Conservation (phyloP, 495 filamentous ascomycete species). For the Cercophora newfieldiana region DNA sequence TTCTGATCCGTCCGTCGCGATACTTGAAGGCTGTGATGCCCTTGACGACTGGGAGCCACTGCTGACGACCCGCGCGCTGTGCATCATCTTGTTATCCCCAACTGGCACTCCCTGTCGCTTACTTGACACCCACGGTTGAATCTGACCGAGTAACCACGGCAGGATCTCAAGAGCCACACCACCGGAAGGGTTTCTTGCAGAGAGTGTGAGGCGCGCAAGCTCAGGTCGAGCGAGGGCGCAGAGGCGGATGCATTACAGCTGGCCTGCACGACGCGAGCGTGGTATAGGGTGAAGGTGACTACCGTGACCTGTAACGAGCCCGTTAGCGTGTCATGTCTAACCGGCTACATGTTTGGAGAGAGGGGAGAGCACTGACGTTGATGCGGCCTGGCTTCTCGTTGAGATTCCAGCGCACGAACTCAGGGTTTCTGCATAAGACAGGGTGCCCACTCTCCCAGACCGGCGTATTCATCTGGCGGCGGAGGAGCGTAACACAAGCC, state of each 20-base stretch:
- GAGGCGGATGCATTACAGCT: not conserved
- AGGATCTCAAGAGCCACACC: not conserved
- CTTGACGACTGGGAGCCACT: conserved; percentile 6
- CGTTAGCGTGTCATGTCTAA: not conserved
- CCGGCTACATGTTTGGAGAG: not conserved
- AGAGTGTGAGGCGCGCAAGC: not conserved
- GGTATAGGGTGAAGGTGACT: conserved; percentile 8
- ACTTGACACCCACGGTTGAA: not conserved
- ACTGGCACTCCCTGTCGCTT: not conserved
- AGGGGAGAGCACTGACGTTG: not conserved
- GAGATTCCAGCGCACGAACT: not conserved
- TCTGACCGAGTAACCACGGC: not conserved
- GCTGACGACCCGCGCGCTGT: not conserved
- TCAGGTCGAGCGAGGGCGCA: not conserved
- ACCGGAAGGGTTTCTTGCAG: not conserved
- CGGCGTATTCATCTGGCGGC: too few relatives aligned
- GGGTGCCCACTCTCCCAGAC: conserved; percentile 1
- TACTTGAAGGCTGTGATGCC: conserved; percentile 7
- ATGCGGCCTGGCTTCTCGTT: conserved; percentile 4
- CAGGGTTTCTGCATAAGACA: conserved; percentile 3
- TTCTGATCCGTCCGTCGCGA: conserved; percentile 5
- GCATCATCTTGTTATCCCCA: not conserved
- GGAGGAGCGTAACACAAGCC: too few relatives aligned
- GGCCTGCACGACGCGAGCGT: not conserved
- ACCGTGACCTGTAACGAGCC: not conserved